Conservation (phyloP, 2,329 filamentous ascomycete genomes). For the Aspergillus sp. region DNA sequence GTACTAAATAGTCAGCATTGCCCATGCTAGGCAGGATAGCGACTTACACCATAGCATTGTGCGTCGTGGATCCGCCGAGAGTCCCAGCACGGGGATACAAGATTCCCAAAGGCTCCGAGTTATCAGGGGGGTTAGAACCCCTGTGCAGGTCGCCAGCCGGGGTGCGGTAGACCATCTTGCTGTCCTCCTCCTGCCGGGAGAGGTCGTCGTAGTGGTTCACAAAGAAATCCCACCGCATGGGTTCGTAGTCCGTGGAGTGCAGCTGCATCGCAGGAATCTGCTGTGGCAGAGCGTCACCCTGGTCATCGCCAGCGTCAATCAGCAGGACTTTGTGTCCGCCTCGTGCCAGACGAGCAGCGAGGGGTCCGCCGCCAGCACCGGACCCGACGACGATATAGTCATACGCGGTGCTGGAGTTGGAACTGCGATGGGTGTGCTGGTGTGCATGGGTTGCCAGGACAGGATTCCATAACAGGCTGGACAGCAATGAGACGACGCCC, state of each 20-base stretch:
- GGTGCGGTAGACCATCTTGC: slow-evolving; percentile 43
- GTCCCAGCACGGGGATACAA: slow-evolving; percentile 60
- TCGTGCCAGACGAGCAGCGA: slow-evolving; percentile 36
- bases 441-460: no score
- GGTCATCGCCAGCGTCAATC: slow-evolving; percentile 39
- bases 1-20: slow-evolving; percentile 23
- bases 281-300: slow-evolving; percentile 29
- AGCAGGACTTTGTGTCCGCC: slow-evolving; percentile 37
- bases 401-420: slow-evolving; percentile 23
- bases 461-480: no score
- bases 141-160: slow-evolving; percentile 53
- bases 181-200: slow-evolving; percentile 28
- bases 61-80: slow-evolving; percentile 60
- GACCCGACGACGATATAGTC: slow-evolving; percentile 43
- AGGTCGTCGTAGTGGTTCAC: slow-evolving; percentile 35
- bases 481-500: no score
- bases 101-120: slow-evolving; percentile 54
- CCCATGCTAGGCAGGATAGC: background rate
- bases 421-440: no score
- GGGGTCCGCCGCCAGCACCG: slow-evolving; percentile 38
- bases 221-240: slow-evolving; percentile 36
- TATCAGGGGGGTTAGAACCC: slow-evolving; percentile 54
- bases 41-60: slow-evolving; percentile 57
- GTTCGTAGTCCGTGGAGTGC: slow-evolving; percentile 28
- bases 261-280: slow-evolving; percentile 29